These are phyloP conservation scores for Leccinum pellstonianum DNA, from an alignment of 768 basidiomycete genomes.

Conservation along the genomic window DNA sequence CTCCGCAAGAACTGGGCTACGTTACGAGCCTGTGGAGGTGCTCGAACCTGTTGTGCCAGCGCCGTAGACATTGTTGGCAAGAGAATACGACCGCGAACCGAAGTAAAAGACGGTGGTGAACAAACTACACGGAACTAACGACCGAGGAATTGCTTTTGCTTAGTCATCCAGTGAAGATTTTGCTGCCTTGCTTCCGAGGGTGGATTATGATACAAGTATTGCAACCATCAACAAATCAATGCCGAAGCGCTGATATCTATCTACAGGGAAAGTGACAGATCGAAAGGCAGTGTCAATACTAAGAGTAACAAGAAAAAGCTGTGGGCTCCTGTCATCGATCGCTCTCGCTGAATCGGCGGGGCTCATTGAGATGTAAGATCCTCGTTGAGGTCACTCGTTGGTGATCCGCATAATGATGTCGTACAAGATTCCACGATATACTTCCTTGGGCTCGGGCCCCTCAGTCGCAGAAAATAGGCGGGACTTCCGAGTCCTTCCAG, in stretches of 20 bases:
- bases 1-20: slow-evolving; percentile 87
- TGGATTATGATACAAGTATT: too few relatives aligned
- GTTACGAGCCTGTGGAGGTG: slow-evolving; percentile 75
- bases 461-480: too few relatives aligned
- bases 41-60: slow-evolving; percentile 73
- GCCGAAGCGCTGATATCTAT: background rate
- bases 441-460: too few relatives aligned
- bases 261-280: background rate
- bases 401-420: too few relatives aligned
- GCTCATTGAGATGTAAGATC: too few relatives aligned
- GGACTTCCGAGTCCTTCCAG: too few relatives aligned
- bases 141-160: slow-evolving; percentile 7
- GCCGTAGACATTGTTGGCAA: slow-evolving; percentile 36
- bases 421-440: too few relatives aligned
- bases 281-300: background rate
- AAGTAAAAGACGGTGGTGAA: background rate
- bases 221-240: background rate
- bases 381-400: too few relatives aligned
- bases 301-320: background rate
- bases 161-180: slow-evolving; percentile 9
- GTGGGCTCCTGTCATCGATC: too few relatives aligned
- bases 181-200: too few relatives aligned
- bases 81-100: background rate
- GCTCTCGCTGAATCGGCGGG: too few relatives aligned
- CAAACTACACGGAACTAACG: background rate